Conservation (phyloP, 2,329 filamentous ascomycete species). For the Pseudogymnoascus sp. region DNA sequence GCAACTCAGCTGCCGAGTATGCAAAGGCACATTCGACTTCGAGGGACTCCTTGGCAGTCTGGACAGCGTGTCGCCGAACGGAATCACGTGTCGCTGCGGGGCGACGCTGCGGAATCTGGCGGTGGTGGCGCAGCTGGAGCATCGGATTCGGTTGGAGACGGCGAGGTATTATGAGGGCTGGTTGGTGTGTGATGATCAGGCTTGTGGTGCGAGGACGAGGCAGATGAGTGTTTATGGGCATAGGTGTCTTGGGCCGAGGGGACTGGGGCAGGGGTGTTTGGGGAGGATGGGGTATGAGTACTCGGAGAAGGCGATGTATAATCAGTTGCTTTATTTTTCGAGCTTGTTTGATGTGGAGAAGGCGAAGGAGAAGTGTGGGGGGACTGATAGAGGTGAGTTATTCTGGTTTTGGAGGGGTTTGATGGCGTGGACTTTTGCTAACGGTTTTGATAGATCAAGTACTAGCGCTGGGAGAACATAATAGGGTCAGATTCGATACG, state of each 20-base stretch:
- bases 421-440: no score
- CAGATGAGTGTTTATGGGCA: constrained; percentile 92
- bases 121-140: constrained; percentile 80
- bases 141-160: constrained; percentile 71
- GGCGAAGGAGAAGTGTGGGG: constrained; percentile 50
- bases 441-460: constrained; percentile 40
- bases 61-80: constrained; percentile 62
- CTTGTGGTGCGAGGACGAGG: constrained; percentile 79
- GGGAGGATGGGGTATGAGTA: constrained; percentile 87
- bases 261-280: constrained; percentile 74
- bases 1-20: constrained; percentile 71
- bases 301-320: constrained; percentile 85
- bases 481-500: constrained; percentile 70
- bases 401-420: background rate
- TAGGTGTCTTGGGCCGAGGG: constrained; percentile 80
- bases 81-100: constrained; percentile 70
- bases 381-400: constrained; percentile 39
- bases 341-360: constrained; percentile 86
- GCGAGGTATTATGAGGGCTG: constrained; percentile 87
- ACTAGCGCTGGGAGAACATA: constrained; percentile 69
- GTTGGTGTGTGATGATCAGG: constrained; percentile 82
- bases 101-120: constrained; percentile 61
- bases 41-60: constrained; percentile 62
- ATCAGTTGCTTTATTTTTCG: constrained; percentile 84
- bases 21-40: constrained; percentile 66